Conservation (phyloP, 208 protist genomes). For the Acanthamoeba castellanii region DNA sequence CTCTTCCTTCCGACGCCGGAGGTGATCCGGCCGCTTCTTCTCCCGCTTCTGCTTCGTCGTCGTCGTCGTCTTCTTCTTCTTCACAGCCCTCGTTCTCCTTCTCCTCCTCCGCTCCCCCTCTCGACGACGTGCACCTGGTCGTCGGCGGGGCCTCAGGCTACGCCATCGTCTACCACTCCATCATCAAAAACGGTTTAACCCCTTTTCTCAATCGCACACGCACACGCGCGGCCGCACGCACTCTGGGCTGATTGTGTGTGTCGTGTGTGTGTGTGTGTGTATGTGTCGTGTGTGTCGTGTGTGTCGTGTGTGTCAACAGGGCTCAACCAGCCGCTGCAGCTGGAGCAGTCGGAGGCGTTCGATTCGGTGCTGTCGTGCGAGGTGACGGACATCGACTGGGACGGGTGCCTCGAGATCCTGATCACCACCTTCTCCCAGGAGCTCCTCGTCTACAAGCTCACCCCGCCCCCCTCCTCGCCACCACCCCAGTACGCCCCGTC, state of each 20-base stretch:
- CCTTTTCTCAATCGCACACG: background rate
- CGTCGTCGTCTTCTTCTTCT: background rate
- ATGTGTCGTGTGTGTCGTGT: background rate
- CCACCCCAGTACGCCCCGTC: background rate
- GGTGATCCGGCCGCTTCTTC: background rate
- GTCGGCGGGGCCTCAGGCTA: background rate
- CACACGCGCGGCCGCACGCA: background rate
- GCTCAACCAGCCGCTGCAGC: background rate
- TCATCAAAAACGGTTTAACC: background rate
- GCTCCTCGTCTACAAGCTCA: slow-evolving; percentile 14
- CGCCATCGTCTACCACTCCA: background rate
- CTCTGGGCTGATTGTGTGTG: background rate
- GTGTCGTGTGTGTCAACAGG: background rate
- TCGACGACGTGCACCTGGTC: background rate
- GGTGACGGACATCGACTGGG: slow-evolving; percentile 9
- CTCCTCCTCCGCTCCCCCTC: background rate
- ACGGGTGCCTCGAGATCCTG: background rate
- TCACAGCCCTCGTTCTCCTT: background rate
- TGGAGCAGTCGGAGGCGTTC: background rate
- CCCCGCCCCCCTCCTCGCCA: background rate
- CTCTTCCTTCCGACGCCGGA: background rate
- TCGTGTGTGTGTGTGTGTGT: background rate
- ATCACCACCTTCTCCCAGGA: slow-evolving; percentile 10
- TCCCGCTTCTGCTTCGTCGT: too few species aligned
- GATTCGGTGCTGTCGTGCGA: background rate